Percentiles rank a stretch among this genome's conserved stretches.
Evolutionary conservation across 139 green algal genomes (phyloP).

Genomic region (Chlorella sp.): DNA sequence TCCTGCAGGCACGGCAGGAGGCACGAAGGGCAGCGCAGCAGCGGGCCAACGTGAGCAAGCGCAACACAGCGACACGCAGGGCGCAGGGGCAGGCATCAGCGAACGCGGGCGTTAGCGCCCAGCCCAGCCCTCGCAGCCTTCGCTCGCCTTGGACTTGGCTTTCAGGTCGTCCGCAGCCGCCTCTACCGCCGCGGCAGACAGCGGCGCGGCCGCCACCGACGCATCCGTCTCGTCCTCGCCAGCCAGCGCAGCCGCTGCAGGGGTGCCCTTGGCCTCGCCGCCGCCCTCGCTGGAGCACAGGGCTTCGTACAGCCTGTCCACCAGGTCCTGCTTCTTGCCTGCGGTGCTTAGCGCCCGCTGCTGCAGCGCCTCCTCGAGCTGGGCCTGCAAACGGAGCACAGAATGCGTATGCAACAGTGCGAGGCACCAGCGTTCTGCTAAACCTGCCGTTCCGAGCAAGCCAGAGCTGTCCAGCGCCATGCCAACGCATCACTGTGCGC

Average conservation of each 20-base stretch:
- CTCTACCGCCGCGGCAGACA: neutral
- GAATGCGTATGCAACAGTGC: too few relatives aligned
- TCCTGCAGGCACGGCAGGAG: conserved; percentile 1
- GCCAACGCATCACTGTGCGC: too few relatives aligned
- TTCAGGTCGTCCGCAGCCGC: neutral
- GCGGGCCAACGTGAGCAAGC: neutral
- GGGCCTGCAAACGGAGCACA: too few relatives aligned
- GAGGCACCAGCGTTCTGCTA: too few relatives aligned
- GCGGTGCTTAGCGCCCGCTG: neutral
- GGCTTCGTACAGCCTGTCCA: conserved; percentile 2
- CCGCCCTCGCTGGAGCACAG: neutral
- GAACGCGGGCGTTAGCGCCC: too few relatives aligned
- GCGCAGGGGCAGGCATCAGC: neutral
- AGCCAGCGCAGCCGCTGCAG: neutral
- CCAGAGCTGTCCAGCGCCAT: too few relatives aligned
- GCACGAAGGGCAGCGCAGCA: neutral
- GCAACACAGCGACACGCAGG: neutral
- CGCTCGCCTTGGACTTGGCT: conserved; percentile 15
- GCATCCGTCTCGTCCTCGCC: neutral
- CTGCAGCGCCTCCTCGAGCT: neutral
- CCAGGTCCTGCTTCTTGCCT: conserved; percentile 5
- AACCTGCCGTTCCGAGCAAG: too few relatives aligned
- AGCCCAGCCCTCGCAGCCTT: too few relatives aligned
- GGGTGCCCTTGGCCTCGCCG: neutral
- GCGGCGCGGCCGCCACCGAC: neutral